Conservation (phyloP, 1,284 basidiomycete species). For the Fomitopsis betulina region DNA sequence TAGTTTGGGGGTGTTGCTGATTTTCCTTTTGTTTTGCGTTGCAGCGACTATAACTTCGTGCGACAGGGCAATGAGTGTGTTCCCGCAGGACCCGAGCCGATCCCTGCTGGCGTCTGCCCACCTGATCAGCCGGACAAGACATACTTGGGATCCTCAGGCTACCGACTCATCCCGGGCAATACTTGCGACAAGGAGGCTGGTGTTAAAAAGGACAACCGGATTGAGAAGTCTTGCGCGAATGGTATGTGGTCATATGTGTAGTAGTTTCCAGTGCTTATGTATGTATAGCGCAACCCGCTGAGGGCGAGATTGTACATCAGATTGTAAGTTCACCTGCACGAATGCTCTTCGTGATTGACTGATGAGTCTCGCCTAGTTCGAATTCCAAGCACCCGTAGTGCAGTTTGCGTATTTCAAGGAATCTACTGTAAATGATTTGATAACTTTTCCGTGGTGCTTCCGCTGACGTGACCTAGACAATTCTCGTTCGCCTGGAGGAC, state of each 20-base stretch:
- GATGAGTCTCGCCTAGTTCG: constrained; percentile 40
- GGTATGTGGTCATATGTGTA: constrained; percentile 32
- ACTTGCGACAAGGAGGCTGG: constrained; percentile 65
- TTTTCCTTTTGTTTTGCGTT: background rate
- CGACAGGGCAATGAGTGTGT: constrained; percentile 72
- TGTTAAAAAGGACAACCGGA: constrained; percentile 62
- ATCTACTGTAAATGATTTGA: constrained; percentile 46
- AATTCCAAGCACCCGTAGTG: constrained; percentile 66
- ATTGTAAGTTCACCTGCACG: constrained; percentile 39
- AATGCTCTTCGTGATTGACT: background rate
- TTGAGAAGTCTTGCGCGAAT: constrained; percentile 73
- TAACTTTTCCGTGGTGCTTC: background rate
- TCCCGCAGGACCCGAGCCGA: constrained; percentile 79
- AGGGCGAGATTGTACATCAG: constrained; percentile 70
- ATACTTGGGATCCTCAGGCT: constrained; percentile 90
- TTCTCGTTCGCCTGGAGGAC: constrained; percentile 80
- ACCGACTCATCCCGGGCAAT: constrained; percentile 90
- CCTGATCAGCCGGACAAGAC: constrained; percentile 47
- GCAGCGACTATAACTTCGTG: constrained; percentile 86
- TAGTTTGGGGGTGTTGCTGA: background rate
- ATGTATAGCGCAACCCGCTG: constrained; percentile 61
- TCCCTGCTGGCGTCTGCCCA: constrained; percentile 75
- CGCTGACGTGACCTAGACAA: constrained; percentile 46
- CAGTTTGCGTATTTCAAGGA: constrained; percentile 86
- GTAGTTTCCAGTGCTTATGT: background rate